Conservation (phyloP, 106 monocot species). For the Dioscorea alata region DNA sequence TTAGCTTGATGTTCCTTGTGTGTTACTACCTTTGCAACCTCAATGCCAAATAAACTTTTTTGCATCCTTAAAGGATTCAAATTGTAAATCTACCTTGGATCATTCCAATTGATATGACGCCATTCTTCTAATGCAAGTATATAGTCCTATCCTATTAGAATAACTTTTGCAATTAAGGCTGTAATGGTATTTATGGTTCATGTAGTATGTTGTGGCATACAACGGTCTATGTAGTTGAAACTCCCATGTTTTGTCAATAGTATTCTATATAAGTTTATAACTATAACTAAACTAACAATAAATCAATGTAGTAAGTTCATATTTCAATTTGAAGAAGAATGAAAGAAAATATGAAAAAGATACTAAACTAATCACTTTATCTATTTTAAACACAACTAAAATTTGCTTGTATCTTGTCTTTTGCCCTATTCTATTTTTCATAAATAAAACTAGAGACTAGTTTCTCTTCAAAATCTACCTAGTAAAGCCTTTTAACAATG, state of each 20-base stretch:
- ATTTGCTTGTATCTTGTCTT: no score
- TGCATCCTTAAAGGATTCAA: not conserved
- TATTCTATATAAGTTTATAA: no score
- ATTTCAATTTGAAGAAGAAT: no score
- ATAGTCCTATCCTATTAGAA: not conserved
- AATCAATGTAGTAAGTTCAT: no score
- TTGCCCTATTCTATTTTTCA: no score
- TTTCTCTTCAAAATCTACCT: no score
- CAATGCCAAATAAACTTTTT: not conserved
- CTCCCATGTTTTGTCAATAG: not conserved
- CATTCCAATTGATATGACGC: not conserved
- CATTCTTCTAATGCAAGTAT: not conserved
- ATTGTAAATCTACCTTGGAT: not conserved
- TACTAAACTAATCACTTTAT: no score
- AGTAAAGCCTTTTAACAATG: constrained; percentile 1
- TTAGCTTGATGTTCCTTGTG: not conserved
- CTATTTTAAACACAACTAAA: no score
- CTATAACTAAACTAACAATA: no score
- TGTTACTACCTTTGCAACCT: not conserved
- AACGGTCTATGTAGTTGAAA: constrained; percentile 1
- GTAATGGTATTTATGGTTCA: not conserved
- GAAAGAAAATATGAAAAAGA: no score
- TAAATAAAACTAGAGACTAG: no score
- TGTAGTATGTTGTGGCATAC: not conserved
- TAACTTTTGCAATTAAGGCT: not conserved